Evolutionary conservation across 106 monocot species (phyloP), one percentile per base, ranked within the genome.

Genomic region (Amphibolis antarctica): DNA sequence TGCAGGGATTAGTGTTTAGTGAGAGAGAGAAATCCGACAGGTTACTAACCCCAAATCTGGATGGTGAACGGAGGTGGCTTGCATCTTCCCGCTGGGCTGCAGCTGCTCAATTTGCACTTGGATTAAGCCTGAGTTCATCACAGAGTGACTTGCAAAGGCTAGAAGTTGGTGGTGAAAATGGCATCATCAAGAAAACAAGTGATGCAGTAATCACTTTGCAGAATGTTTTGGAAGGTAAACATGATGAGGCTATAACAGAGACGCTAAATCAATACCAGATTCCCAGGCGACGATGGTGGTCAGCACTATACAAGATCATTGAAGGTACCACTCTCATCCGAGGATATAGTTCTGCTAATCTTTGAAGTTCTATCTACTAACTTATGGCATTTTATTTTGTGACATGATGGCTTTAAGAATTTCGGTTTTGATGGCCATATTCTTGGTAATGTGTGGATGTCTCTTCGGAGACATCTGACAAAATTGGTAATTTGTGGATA

Each of bases 151-250:
- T 98, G 28, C 82, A 75, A 64, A 52, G 55, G 30, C 60, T 91
- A 18, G 83, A 91, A 57, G 72, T 79, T 43, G 64, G 67, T 24
- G 87, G 87, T 28, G 87, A 85, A 53, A 64, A 75, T 49, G 85
- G 69, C 77, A 91, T 98, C 54, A 60, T 98, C 43, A 76, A 69
- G 70, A 87, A 68, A 79, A 88, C 98, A 61, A 87, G 85, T 70
- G 98, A 98, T 68, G 98, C 98, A 46, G 87, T 98, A 1, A 77
- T 98, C 44, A 98, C 98, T 58, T 68, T 98, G 59, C 91, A 83
- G 71, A 83, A 59, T 71, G 84, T 98, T 59, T 65, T 98, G 45
- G 90, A 91, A 80, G 91, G 98, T 62, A 82, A 88, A 66, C 87
- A 91, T 71, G 77, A 88, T 48, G 30, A 18, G 22, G 81, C 67